A percentile compares a stretch with the other conserved stretches of the same genome.
phyloP scores from a whole-genome alignment of 345 rosid species.

The Anastatica hierochuntica region DNA sequence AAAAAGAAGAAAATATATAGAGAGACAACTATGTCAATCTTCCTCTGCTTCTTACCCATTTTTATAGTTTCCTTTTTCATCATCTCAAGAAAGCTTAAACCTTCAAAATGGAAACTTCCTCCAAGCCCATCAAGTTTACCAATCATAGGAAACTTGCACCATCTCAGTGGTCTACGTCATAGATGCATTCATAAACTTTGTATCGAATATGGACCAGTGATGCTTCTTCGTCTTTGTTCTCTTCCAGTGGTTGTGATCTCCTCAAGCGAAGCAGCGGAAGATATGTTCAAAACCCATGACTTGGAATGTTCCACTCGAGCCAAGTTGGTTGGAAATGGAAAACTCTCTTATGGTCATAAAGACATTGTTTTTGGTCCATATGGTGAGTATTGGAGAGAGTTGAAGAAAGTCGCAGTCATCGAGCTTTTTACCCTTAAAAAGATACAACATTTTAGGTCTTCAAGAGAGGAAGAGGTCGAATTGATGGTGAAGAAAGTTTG shows the following conservation, averaged over 20 bases:
- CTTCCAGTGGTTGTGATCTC: constrained; percentile 5
- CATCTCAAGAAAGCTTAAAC: not conserved
- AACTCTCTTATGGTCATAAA: constrained; percentile 2
- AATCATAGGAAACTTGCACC: constrained; percentile 2
- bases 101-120: not conserved
- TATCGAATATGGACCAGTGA: constrained; percentile 2
- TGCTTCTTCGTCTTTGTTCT: constrained; percentile 4
- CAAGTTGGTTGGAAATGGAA: not conserved
- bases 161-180: not conserved
- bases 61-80: not conserved
- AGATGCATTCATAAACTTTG: not conserved
- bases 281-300: constrained; percentile 13
- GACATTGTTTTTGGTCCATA: constrained; percentile 13
- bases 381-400: constrained; percentile 6
- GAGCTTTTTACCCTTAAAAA: constrained; percentile 13
- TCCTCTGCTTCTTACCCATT: not conserved
- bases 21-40: not conserved
- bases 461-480: constrained; percentile 11
- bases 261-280: constrained; percentile 12
- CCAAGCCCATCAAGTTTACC: not conserved
- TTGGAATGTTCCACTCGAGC: constrained; percentile 14
- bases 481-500: constrained; percentile 13
- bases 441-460: not conserved
- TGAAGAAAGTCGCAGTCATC: constrained; percentile 2
- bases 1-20: not conserved